A percentile compares a stretch with the other conserved stretches of the same genome.
These are phyloP conservation scores for Rhododendron molle DNA, from an alignment of 148 eudicot genomes.

Conservation along the genomic window DNA sequence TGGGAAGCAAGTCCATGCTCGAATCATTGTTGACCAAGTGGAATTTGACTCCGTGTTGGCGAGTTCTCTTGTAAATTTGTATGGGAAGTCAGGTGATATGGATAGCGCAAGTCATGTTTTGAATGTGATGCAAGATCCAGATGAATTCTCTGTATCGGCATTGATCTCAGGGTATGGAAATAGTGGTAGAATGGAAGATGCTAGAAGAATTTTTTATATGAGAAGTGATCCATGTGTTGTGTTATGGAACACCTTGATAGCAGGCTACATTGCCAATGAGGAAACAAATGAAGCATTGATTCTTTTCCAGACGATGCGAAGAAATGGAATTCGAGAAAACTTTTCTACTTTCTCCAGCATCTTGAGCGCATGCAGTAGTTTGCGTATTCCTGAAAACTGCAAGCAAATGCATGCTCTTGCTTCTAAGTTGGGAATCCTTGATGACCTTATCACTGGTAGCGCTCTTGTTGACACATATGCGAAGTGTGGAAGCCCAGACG, in stretches of 20 bases:
- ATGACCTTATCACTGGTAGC: slow-evolving; percentile 52
- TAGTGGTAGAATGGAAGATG: slow-evolving; percentile 59
- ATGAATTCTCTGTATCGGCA: slow-evolving; percentile 80
- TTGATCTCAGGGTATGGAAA: slow-evolving; percentile 76
- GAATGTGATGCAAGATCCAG: slow-evolving; percentile 35
- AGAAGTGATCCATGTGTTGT: slow-evolving; percentile 45
- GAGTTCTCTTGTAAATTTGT: slow-evolving; percentile 76
- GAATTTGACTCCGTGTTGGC: slow-evolving; percentile 68
- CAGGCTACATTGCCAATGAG: slow-evolving; percentile 57
- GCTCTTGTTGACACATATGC: slow-evolving; percentile 68
- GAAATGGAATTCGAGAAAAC: slow-evolving; percentile 39
- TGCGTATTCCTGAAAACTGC: slow-evolving; percentile 39
- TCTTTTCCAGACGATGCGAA: slow-evolving; percentile 48
- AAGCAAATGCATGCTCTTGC: slow-evolving; percentile 59
- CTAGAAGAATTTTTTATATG: slow-evolving; percentile 46
- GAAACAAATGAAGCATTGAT: slow-evolving; percentile 41
- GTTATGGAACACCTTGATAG: slow-evolving; percentile 77
- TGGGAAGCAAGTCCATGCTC: slow-evolving; percentile 81
- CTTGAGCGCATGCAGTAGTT: slow-evolving; percentile 50
- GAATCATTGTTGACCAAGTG: slow-evolving; percentile 41
- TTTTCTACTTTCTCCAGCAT: slow-evolving; percentile 62
- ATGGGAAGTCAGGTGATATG: slow-evolving; percentile 76
- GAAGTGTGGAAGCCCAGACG: slow-evolving; percentile 53
- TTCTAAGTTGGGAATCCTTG: slow-evolving; percentile 45
- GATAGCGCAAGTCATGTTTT: slow-evolving; percentile 43